phyloP scores from a whole-genome alignment of 306 rosid species.

The Lagenaria siceraria region DNA sequence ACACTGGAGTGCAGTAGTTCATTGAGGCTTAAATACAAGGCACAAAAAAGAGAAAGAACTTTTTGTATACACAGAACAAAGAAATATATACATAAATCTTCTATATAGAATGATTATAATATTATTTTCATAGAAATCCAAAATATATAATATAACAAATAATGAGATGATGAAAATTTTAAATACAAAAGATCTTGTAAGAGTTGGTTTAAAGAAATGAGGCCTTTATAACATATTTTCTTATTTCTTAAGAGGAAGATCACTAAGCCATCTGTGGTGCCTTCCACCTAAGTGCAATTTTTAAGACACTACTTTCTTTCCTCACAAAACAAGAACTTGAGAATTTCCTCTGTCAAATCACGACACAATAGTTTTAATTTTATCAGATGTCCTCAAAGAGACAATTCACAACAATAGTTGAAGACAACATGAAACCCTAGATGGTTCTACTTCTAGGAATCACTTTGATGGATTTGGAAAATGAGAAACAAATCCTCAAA shows the following conservation, averaged over 20 bases:
- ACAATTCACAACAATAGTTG: background rate
- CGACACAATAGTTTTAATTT: no score
- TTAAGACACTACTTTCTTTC: background rate
- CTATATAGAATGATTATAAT: background rate
- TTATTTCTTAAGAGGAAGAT: background rate
- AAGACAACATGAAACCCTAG: background rate
- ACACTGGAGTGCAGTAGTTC: background rate
- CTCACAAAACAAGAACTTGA: background rate
- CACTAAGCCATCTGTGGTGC: background rate
- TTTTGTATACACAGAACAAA: background rate
- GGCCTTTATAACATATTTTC: background rate
- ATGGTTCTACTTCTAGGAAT: background rate
- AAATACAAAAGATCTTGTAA: background rate
- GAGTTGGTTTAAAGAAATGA: background rate
- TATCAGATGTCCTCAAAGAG: no score
- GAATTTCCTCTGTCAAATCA: background rate
- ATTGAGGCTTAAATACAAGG: background rate
- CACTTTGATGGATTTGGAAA: background rate
- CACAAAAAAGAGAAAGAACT: background rate
- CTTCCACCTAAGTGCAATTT: background rate
- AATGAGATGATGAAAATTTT: background rate
- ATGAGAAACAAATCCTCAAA: background rate
- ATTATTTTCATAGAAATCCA: background rate
- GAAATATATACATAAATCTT: background rate
- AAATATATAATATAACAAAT: background rate